phyloP scores from a whole-genome alignment of 73 alveolate species.

The Paramecium caudatum region DNA sequence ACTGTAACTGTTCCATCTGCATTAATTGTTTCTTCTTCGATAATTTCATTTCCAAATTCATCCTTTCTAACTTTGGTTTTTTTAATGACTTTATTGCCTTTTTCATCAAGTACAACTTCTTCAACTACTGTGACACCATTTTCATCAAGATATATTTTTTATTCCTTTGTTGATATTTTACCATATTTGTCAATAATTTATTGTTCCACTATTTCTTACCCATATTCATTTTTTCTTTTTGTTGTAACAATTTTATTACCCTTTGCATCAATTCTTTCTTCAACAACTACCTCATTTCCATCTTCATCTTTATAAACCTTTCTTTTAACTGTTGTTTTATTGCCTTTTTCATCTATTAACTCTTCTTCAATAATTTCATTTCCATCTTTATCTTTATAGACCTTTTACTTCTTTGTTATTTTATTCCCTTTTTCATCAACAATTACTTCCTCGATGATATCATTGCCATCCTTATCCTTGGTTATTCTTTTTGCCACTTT shows the following conservation, averaged over 20 bases:
- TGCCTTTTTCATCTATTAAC: neutral
- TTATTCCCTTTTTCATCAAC: slow-evolving; percentile 71
- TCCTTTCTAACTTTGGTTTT: slow-evolving; percentile 69
- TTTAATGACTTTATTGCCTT: slow-evolving; percentile 70
- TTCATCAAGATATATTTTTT: slow-evolving; percentile 12
- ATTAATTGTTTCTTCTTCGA: slow-evolving; percentile 34
- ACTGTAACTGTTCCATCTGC: slow-evolving; percentile 64
- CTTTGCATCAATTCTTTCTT: slow-evolving; percentile 73
- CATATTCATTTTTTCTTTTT: slow-evolving; percentile 72
- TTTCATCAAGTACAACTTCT: slow-evolving; percentile 69
- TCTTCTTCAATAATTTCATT: slow-evolving; percentile 50
- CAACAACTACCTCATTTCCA: slow-evolving; percentile 72
- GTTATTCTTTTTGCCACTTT: slow-evolving; percentile 41
- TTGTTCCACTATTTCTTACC: slow-evolving; percentile 62
- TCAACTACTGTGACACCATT: slow-evolving; percentile 58
- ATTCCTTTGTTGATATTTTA: neutral
- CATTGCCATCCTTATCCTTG: slow-evolving; percentile 75
- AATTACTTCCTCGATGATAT: slow-evolving; percentile 65
- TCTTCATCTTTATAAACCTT: slow-evolving; percentile 65
- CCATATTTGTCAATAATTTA: slow-evolving; percentile 74
- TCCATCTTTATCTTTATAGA: slow-evolving; percentile 69
- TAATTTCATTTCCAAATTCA: slow-evolving; percentile 51
- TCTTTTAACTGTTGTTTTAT: slow-evolving; percentile 6
- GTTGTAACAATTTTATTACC: slow-evolving; percentile 72
- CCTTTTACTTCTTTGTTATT: slow-evolving; percentile 54